Base-by-base conservation (phyloP, 106 monocot genomes). In the Platanthera guangdongensis region DNA sequence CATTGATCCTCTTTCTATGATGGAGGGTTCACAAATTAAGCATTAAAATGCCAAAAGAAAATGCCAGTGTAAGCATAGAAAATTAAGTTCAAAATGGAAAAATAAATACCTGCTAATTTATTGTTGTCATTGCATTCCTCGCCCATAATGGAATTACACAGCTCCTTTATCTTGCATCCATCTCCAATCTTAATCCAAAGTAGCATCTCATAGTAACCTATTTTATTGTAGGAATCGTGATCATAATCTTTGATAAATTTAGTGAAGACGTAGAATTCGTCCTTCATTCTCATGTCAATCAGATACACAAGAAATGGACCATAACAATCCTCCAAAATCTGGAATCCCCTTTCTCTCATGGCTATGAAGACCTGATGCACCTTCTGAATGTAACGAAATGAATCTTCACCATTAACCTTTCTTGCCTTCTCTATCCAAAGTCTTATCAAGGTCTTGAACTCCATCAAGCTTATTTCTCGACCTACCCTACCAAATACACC, bases 201-300 rank as follows among this genome's bases (percentile, higher is more conserved):
- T 75, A 94, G 51, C 91, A 92, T 97, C 78, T 89, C 86, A 83
- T 92, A 90, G 76, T 89, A 97, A 57, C 79, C 86, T 52, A 94
- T 80, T 86, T 94, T 91, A 3, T 63, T 77, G 64, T 8, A 78
- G 18, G 84, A 81, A 50, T 51, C 53, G 51, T 77, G 83, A 73
- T 82, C 85, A 49, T 80, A 83, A 47, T 90, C 85, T 76, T 82
- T 94, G 30, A 92, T 83, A 47, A 91, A 73, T 47, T 82, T 70
- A 90, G 82, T 72, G 49, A 97, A 85, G 57, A 75, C 18, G 10
- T 85, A 73, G 73, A 94, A 97, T 64, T 97, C 94, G 47, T 89
- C 68, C 11, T 48, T 68, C 91, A 91, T 80, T 81, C 80, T 68
- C 81, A 81, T 89, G 59, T 97, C 91, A 80, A 89, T 79, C 77